phyloP scores from a whole-genome alignment of 768 basidiomycete species.

The Dendrothele bispora region DNA sequence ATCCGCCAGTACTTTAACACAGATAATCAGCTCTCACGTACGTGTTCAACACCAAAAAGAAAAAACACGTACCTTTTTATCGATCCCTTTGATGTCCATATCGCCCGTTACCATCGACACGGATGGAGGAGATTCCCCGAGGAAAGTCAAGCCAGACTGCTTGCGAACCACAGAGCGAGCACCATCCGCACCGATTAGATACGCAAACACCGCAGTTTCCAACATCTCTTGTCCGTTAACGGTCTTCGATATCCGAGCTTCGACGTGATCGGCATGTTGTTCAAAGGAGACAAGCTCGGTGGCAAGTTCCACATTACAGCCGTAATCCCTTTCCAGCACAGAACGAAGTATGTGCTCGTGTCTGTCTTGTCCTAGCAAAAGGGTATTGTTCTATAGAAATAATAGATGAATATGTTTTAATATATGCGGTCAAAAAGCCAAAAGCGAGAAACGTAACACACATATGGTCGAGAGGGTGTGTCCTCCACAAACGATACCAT shows the following conservation, averaged over 20 bases:
- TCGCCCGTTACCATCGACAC: slow-evolving; percentile 12
- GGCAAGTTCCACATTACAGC: slow-evolving; percentile 20
- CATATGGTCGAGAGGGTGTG: slow-evolving; percentile 27
- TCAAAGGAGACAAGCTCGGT: slow-evolving; percentile 29
- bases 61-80: neutral
- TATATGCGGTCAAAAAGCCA: neutral
- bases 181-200: slow-evolving; percentile 12
- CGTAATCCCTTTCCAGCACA: slow-evolving; percentile 9
- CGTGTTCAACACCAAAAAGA: too few species aligned
- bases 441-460: slow-evolving; percentile 1
- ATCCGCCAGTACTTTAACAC: slow-evolving; percentile 14
- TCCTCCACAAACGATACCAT: slow-evolving; percentile 12
- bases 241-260: slow-evolving; percentile 16
- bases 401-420: neutral
- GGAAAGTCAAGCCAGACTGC: slow-evolving; percentile 12
- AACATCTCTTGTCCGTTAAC: neutral
- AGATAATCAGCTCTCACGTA: neutral
- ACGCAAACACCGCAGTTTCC: slow-evolving; percentile 2
- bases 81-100: slow-evolving; percentile 14
- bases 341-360: slow-evolving; percentile 18
- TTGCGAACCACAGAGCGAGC: slow-evolving; percentile 13
- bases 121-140: slow-evolving; percentile 12
- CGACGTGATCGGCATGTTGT: slow-evolving; percentile 23
- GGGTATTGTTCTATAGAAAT: neutral
- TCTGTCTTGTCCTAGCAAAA: slow-evolving; percentile 7